A percentile compares a stretch with the other conserved stretches of the same genome.
These are phyloP conservation scores for Talaromyces liani DNA, from an alignment of 495 filamentous ascomycete species.

Conservation along the genomic window DNA sequence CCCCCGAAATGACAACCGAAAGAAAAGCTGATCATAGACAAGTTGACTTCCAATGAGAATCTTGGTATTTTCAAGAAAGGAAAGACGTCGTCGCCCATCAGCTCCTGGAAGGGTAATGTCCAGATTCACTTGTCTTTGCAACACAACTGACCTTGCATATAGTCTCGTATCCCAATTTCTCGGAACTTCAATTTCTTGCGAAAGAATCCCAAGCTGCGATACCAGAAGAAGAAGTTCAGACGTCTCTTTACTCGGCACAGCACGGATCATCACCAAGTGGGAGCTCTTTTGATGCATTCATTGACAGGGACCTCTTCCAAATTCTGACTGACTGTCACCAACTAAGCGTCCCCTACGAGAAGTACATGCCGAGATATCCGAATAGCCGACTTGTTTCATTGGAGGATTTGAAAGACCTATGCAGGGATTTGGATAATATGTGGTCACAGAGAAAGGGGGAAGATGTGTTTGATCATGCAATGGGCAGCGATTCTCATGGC, in stretches of 20 bases:
- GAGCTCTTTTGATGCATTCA: not conserved
- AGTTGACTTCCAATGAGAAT: slow-evolving; percentile 44
- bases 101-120: slow-evolving; percentile 32
- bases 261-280: not conserved
- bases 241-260: not conserved
- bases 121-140: slow-evolving; percentile 13
- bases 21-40: slow-evolving; percentile 15
- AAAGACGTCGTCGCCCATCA: slow-evolving; percentile 51
- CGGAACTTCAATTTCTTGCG: slow-evolving; percentile 56
- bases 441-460: not conserved
- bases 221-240: not conserved
- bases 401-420: slow-evolving; percentile 7
- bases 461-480: not conserved
- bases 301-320: slow-evolving; percentile 1
- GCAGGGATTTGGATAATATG: not conserved
- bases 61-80: slow-evolving; percentile 67
- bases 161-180: slow-evolving; percentile 63
- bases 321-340: not conserved
- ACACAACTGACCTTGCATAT: slow-evolving; percentile 8
- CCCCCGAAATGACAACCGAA: not conserved
- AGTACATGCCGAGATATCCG: not conserved
- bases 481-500: not conserved
- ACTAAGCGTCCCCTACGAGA: not conserved
- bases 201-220: slow-evolving; percentile 1
- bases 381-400: not conserved